phyloP scores from a whole-genome alignment of 2,329 filamentous ascomycete species.

The Cytospora schulzeri region DNA sequence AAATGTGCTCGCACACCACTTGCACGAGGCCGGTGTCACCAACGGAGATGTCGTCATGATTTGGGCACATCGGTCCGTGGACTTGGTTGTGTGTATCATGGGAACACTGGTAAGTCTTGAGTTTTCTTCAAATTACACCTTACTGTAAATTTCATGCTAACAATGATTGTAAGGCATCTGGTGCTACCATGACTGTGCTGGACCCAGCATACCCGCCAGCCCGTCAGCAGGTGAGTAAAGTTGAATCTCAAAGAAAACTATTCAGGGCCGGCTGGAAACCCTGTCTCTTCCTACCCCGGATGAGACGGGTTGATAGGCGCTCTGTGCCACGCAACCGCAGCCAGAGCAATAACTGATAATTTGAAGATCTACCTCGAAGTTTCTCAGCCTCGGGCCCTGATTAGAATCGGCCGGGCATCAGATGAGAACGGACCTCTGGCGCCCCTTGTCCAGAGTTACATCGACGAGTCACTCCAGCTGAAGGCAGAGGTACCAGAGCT shows the following conservation, averaged over 20 bases:
- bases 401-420: conserved; percentile 71
- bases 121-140: not conserved
- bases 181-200: conserved; percentile 66
- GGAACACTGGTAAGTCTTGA: conserved; percentile 51
- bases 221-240: conserved; percentile 61
- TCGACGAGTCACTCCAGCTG: conserved; percentile 71
- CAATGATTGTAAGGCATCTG: conserved; percentile 48
- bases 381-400: conserved; percentile 67
- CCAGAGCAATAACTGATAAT: not conserved
- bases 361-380: conserved; percentile 67
- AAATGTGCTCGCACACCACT: conserved; percentile 77
- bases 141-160: not conserved
- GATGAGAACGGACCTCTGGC: conserved; percentile 64
- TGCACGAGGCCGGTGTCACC: conserved; percentile 71
- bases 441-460: conserved; percentile 60
- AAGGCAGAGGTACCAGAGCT: conserved; percentile 76
- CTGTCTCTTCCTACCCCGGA: not conserved
- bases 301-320: not conserved
- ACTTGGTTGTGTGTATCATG: conserved; percentile 72
- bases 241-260: no score
- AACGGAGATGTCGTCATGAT: conserved; percentile 92
- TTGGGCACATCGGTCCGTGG: conserved; percentile 79
- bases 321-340: not conserved
- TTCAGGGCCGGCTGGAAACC: not conserved
- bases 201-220: conserved; percentile 83